Base-by-base conservation (phyloP, 345 rosid genomes). In the Arabidopsis suecica region DNA sequence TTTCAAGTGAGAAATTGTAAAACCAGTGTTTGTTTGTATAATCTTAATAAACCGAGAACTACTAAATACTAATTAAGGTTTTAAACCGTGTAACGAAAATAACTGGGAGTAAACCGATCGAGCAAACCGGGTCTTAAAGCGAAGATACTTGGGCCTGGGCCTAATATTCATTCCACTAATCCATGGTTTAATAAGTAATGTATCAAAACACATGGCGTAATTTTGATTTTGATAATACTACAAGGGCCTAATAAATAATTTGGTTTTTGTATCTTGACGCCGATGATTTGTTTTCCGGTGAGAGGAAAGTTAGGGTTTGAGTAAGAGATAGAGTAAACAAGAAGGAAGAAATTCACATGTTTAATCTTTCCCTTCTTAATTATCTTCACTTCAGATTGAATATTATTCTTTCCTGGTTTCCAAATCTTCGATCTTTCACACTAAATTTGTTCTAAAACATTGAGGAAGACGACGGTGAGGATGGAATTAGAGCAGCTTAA, bases 401-500 rank as follows among this genome's bases (percentile, higher is more conserved):
- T 33, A 73, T 63, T 1, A 32, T 2, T 34, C 28, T 13, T 48
- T 44, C 5, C 38, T 51, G 13, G 14, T 73, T 13, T 32, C 28
- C 0, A 53, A 63, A 62, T 30, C 40, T 5, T 32, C 12, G 42
- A 51, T 42, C 10, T 32, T 68, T 65, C 9, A 5, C 23, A 11
- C 40, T 61, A 30, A 50, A 30, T 68, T 42, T 3, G 30, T 3
- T 28, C 30, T 28, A 28, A 28, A 28, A 28, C 32, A 28, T 28
- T 28, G 32, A 28, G 32, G 32, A 28, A 28, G 32, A 28, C 32
- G 32, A 28, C 32, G 32, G 32, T 28, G 32, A 4, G 76, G 81
- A 72, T 59, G 69, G 73, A 20, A 49, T 65, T 84, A 65, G 72
- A 67, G 78, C 79, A 81, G 12, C 68, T 85, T 80, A 84, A 82